phyloP scores from a whole-genome alignment of 2,329 filamentous ascomycete species.

The Ophiostoma sp. region DNA sequence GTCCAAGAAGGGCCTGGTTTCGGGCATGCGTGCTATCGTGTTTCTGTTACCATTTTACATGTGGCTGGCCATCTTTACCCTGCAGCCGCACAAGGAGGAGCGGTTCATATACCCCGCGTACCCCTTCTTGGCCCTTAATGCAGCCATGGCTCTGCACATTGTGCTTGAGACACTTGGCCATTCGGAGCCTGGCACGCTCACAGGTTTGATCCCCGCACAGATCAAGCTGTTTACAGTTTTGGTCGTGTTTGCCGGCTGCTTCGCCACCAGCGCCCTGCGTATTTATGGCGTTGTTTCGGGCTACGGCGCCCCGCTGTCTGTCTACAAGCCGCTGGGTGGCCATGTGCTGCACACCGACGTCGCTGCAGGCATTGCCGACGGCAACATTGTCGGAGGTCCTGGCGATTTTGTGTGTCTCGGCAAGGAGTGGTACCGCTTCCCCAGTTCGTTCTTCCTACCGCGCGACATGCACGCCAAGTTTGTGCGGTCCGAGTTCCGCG shows the following conservation, averaged over 20 bases:
- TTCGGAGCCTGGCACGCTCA: constrained; percentile 58
- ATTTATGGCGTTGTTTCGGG: constrained; percentile 71
- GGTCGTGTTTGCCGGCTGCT: constrained; percentile 20
- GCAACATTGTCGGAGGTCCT: constrained; percentile 46
- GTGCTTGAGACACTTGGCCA: constrained; percentile 70
- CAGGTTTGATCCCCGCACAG: constrained; percentile 66
- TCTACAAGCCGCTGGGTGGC: constrained; percentile 64
- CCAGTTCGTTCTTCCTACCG: constrained; percentile 86
- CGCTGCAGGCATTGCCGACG: constrained; percentile 18
- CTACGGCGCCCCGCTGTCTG: constrained; percentile 72
- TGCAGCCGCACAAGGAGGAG: constrained; percentile 96
- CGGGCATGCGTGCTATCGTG: constrained; percentile 67
- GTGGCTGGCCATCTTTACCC: constrained; percentile 86
- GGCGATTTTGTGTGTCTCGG: constrained; percentile 79
- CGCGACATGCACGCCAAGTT: constrained; percentile 81
- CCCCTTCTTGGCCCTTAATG: constrained; percentile 83
- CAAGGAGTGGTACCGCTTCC: constrained; percentile 98
- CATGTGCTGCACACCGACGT: constrained; percentile 31
- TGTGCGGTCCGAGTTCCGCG: constrained; percentile 81
- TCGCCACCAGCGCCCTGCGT: constrained; percentile 58
- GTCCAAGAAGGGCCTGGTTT: constrained; percentile 59
- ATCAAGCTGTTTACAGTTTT: constrained; percentile 64
- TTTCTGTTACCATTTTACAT: constrained; percentile 86
- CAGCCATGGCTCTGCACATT: constrained; percentile 77
- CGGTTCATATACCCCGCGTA: constrained; percentile 98